These are phyloP conservation scores for Collariella sp. DNA, from an alignment of 495 filamentous ascomycete genomes.

Conservation along the genomic window DNA sequence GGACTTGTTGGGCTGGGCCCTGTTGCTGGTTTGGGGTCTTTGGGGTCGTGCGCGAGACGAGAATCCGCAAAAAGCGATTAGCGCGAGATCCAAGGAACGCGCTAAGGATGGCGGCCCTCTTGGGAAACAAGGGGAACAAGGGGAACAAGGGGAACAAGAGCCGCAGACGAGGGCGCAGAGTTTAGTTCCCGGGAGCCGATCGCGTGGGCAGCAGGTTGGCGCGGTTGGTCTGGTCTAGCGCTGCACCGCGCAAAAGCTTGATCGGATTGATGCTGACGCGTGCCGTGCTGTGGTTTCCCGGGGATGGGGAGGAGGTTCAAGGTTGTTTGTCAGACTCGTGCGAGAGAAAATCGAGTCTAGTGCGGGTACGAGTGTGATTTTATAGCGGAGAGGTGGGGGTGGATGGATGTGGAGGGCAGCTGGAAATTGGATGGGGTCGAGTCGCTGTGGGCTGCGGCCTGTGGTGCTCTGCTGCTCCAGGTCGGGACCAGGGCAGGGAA, in stretches of 20 bases:
- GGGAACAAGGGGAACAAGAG: too few relatives aligned
- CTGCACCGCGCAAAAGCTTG: constrained; percentile 1
- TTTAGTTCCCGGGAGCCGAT: constrained; percentile 6
- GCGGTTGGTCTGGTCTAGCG: background rate
- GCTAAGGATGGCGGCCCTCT: background rate
- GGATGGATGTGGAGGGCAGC: constrained; percentile 8
- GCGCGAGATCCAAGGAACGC: constrained; percentile 4
- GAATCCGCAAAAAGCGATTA: background rate
- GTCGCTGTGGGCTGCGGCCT: background rate
- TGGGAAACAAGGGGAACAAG: too few relatives aligned
- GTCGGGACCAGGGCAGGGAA: background rate
- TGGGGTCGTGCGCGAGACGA: constrained; percentile 2
- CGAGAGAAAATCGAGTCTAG: constrained; percentile 29
- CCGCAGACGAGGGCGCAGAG: constrained; percentile 8
- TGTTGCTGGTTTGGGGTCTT: constrained; percentile 3
- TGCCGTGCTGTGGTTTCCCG: background rate
- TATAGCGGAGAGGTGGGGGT: too few relatives aligned
- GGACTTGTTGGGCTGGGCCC: background rate
- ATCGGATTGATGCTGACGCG: background rate
- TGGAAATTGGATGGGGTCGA: constrained; percentile 19
- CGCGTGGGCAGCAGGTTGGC: background rate
- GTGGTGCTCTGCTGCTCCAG: background rate
- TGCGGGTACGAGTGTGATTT: constrained; percentile 27
- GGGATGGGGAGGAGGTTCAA: too few relatives aligned
- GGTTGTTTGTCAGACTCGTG: constrained; percentile 11